Evolutionary conservation across 345 rosid species (phyloP).

Genomic region (Leavenworthia alabamica): DNA sequence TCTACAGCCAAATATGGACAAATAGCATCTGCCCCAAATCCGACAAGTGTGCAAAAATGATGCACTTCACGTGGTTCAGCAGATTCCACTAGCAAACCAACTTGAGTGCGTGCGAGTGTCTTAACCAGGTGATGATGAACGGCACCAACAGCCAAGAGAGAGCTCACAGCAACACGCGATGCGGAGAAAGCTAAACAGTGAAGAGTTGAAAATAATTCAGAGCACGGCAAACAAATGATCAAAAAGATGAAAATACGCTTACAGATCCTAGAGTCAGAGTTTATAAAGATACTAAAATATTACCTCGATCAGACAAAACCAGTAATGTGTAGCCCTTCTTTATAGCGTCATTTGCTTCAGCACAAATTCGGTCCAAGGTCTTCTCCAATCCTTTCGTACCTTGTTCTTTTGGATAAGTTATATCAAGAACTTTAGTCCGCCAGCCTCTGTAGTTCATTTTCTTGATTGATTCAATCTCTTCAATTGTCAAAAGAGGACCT

Average conservation of each 20-base stretch:
- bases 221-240: background rate
- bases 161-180: conserved; percentile 80
- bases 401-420: conserved; percentile 63
- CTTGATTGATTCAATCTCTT: conserved; percentile 81
- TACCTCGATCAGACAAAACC: conserved; percentile 99
- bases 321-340: conserved; percentile 73
- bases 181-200: conserved; percentile 60
- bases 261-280: background rate
- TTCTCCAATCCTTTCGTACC: conserved; percentile 91
- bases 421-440: conserved; percentile 82
- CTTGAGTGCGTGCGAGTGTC: conserved; percentile 82
- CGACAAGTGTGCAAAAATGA: conserved; percentile 95
- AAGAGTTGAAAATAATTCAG: background rate
- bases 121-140: conserved; percentile 93
- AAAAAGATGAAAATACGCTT: background rate
- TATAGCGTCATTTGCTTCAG: conserved; percentile 82
- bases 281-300: background rate
- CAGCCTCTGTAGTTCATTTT: conserved; percentile 91
- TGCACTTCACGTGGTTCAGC: conserved; percentile 99
- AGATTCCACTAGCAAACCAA: conserved; percentile 89
- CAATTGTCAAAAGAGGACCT: conserved; percentile 71
- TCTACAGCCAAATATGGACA: conserved; percentile 92
- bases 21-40: conserved; percentile 96
- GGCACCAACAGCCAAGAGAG: conserved; percentile 97
- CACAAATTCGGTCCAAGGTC: conserved; percentile 83